These are phyloP conservation scores for Sporothrix luriei DNA, from an alignment of 2,329 filamentous ascomycete genomes.

Conservation along the genomic window DNA sequence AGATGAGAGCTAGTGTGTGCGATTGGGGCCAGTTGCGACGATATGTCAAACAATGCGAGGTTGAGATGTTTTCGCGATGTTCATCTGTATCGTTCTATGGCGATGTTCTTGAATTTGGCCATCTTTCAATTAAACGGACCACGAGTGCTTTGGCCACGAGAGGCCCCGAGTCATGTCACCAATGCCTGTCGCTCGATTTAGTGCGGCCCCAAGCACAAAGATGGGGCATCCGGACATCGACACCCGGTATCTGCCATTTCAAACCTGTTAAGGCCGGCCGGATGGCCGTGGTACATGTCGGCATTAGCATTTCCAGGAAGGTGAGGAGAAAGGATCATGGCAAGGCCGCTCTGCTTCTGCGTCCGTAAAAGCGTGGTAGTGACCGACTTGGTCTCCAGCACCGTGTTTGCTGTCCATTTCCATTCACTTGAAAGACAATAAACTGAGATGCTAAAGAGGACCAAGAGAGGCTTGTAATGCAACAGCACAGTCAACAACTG, in stretches of 20 bases:
- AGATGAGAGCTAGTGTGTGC: not conserved
- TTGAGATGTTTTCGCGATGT: not conserved
- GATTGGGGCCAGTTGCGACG: not conserved
- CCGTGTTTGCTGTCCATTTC: not conserved
- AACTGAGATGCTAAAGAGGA: not conserved
- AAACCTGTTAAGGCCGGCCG: slow-evolving; percentile 5
- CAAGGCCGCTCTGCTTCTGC: not conserved
- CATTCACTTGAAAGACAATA: not conserved
- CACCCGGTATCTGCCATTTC: slow-evolving; percentile 11
- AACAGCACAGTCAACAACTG: not conserved
- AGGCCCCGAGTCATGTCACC: slow-evolving; percentile 1
- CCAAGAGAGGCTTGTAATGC: not conserved
- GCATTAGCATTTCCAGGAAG: slow-evolving; percentile 1
- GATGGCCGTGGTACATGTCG: slow-evolving; percentile 3
- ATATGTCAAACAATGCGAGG: not conserved
- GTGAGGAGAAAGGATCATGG: not conserved
- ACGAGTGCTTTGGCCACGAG: not conserved
- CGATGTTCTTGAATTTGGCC: not conserved
- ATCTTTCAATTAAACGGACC: not conserved
- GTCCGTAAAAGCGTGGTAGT: slow-evolving; percentile 7
- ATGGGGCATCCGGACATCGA: slow-evolving; percentile 13
- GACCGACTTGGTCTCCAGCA: not conserved
- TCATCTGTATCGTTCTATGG: not conserved
- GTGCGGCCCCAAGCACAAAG: slow-evolving; percentile 2
- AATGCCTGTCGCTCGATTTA: not conserved